phyloP scores from a whole-genome alignment of 257 asterid genomes.

The Osmanthus fragrans region DNA sequence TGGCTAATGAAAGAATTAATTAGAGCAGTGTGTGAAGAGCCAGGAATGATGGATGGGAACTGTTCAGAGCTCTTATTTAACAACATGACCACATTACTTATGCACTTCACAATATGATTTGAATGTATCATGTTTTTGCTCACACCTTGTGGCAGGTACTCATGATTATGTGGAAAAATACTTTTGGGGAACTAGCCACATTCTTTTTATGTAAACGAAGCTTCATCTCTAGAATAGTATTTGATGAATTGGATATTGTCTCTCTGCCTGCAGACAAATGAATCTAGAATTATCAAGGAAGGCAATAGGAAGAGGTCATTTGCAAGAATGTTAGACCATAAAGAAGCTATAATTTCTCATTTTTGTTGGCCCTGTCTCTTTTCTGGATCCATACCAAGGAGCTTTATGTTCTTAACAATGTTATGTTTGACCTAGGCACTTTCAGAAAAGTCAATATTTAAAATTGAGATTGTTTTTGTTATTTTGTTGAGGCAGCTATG shows the following conservation, averaged over 20 bases:
- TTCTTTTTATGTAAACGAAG: background rate
- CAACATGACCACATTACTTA: background rate
- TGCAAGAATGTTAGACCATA: background rate
- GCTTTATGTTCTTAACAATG: background rate
- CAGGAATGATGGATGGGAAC: conserved; percentile 1
- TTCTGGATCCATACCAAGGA: background rate
- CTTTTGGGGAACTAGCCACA: background rate
- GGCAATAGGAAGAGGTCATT: background rate
- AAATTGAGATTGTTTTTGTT: background rate
- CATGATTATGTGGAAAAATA: background rate
- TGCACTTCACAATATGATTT: background rate
- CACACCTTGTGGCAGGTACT: background rate
- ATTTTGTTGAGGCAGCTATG: background rate
- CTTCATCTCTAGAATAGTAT: background rate
- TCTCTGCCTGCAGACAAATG: background rate
- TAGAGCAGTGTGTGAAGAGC: background rate
- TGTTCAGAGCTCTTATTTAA: background rate
- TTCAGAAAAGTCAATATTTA: background rate
- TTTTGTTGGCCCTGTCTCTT: background rate
- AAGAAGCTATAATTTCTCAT: background rate
- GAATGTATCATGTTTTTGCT: background rate
- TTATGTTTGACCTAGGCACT: background rate
- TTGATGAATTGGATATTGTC: background rate
- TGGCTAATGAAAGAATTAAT: no score
- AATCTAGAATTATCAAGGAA: background rate